A percentile compares a stretch with the other conserved stretches of the same genome.
These are phyloP conservation scores for Lactarius vividus DNA, from an alignment of 768 basidiomycete genomes.

Conservation along the genomic window DNA sequence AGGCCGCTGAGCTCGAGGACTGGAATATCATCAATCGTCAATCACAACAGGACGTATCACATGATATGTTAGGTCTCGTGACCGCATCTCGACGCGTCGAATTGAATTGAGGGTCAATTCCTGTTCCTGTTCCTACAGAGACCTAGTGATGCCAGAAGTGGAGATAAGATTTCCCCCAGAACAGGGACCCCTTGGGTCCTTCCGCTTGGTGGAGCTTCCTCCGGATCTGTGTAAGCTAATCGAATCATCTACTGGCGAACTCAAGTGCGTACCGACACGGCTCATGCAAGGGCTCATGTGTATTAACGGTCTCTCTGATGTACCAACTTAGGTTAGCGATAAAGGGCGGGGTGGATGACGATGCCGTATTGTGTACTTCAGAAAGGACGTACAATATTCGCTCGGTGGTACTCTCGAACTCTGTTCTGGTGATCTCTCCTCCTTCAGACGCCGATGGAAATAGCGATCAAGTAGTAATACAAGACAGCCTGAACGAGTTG, in stretches of 20 bases:
- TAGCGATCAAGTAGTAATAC: constrained; percentile 57
- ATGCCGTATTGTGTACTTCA: constrained; percentile 86
- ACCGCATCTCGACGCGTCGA: constrained; percentile 3
- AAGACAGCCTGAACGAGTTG: constrained; percentile 79
- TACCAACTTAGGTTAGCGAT: constrained; percentile 43
- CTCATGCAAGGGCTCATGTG: neutral
- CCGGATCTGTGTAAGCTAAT: constrained; percentile 61
- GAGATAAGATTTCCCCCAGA: constrained; percentile 51
- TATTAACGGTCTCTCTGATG: constrained; percentile 23
- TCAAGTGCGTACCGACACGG: constrained; percentile 9
- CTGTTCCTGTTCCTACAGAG: neutral
- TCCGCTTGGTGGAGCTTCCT: constrained; percentile 71
- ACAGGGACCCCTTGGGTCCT: constrained; percentile 52
- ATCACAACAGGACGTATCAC: no score
- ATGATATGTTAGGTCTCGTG: constrained; percentile 1
- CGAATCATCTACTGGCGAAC: constrained; percentile 43
- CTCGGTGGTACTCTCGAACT: constrained; percentile 87
- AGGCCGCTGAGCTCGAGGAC: no score
- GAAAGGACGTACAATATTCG: constrained; percentile 80
- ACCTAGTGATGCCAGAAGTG: constrained; percentile 42
- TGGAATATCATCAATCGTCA: no score
- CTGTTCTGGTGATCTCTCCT: constrained; percentile 70
- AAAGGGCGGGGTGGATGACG: constrained; percentile 78
- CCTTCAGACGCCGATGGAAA: constrained; percentile 33
- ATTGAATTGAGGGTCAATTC: neutral